Evolutionary conservation across 192 early-diverging fungal genomes (phyloP), one percentile per base, ranked within the genome.

Genomic region (Coemansia asiatica): DNA sequence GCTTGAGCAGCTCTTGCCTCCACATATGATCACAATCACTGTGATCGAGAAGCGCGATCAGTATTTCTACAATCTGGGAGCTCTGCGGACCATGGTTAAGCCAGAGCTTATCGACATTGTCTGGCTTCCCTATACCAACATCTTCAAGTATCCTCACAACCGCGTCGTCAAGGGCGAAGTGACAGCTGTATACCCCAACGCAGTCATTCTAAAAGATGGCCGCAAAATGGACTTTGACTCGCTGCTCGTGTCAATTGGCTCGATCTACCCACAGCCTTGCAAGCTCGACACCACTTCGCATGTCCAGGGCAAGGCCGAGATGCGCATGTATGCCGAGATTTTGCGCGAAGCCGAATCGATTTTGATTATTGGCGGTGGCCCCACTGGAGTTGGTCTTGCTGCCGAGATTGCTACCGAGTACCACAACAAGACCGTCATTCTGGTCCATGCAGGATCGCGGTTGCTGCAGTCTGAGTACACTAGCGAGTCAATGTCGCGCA

Each of bases 371-470:
- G 92, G 92, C 40, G 92, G 87, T 23, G 92, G 92, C 19, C 87
- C 89, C 15, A 87, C 89, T 9, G 94, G 90, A 33, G 71, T 92
- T 35, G 94, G 94, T 61, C 60, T 92, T 63, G 90, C 92, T 7
- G 89, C 84, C 1, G 94, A 95, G 71, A 83, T 83, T 25, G 73
- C 73, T 8, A 76, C 82, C 0, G 76, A 63, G 48, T 79, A 76
- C 36, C 76, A 76, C 4, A 53, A 68, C 40, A 83, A 83, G 53
- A 69, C 56, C 2, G 47, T 79, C 2, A 59, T 68, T 2, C 57
- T 83, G 4, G 73, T 71, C 22, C 82, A 83, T 64, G 58, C 64
- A 1, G 69, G 73, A 15, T 40, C 66, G 33, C 76, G 72, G 1
- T 68, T 83, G 13, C 28, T 83, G 61, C 72, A 72, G 19, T 71